Base-by-base conservation (phyloP, 2,329 filamentous ascomycete genomes). In the Coniochaeta ligniaria region DNA sequence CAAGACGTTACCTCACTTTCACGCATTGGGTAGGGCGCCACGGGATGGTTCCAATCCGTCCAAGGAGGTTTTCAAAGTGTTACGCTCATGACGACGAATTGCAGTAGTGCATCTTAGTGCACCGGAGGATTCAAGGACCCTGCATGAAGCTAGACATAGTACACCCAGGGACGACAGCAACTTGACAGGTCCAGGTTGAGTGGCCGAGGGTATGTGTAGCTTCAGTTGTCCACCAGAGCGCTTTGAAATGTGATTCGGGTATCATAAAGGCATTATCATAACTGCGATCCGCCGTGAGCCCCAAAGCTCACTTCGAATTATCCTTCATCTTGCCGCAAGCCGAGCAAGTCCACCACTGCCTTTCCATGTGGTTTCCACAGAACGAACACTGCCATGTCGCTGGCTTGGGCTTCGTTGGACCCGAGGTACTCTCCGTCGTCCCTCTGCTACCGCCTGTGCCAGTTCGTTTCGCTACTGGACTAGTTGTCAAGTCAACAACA, bases 341-440 rank as follows among this genome's bases (percentile, higher is more conserved):
- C 20, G 78, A 78, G 64, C 83, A 86, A 26, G 78, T 81, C 82
- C 83, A 85, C 80, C 81, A 85, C 63, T 79, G 75, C 52, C 74
- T 72, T 60, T 83, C 80, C 74, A 84, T 82, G 28, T 72, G 68
- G 2, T 75, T 80, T 9, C 76, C 77, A 63, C 84, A 86, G 60
- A 76, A 75, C 17, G 74, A 76, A 64, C 84, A 86, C 35, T 72
- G 73, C 83, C 83, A 86, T 1, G 72, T 74, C 60, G 68, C 69
- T 43, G 67, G 69, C 45, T 60, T 66, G 59, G 33, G 24, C 41
- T 24, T 43, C 61, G 16, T 59, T 66, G 20, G 57, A 59, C 8
- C 50, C 60, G 3, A 47, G 26, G 22, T 31, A 14, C 26, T 54
- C 33, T 28, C 47, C 35, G 24, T 58, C 31, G 50, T 6, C 24